phyloP scores from a whole-genome alignment of 768 basidiomycete genomes.

The Lactarius deliciosus region DNA sequence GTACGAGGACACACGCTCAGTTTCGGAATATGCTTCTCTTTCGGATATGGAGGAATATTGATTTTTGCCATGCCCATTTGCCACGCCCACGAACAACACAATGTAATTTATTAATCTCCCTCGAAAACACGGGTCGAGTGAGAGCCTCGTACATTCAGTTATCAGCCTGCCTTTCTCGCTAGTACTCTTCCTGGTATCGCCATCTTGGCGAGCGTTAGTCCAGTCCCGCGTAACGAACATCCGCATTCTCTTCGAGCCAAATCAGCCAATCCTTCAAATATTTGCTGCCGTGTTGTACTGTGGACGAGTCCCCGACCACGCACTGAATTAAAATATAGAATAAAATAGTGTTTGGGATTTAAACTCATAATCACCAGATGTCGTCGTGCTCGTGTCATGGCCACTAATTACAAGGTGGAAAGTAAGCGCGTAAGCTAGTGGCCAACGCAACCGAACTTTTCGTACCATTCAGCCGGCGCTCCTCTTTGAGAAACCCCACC shows the following conservation, averaged over 20 bases:
- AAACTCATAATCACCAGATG: constrained; percentile 64
- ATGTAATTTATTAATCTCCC: constrained; percentile 20
- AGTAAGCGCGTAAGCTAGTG: constrained; percentile 11
- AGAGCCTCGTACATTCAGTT: constrained; percentile 1
- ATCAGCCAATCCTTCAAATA: constrained; percentile 89
- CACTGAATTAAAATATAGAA: constrained; percentile 51
- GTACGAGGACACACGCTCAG: constrained; percentile 72
- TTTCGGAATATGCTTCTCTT: constrained; percentile 77
- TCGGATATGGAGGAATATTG: constrained; percentile 77
- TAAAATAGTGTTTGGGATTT: not conserved
- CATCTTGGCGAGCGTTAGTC: constrained; percentile 35
- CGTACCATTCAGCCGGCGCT: constrained; percentile 83
- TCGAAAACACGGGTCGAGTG: not conserved
- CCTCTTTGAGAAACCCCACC: constrained; percentile 93
- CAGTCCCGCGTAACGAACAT: constrained; percentile 80
- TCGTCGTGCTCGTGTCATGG: constrained; percentile 88
- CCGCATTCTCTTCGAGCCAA: constrained; percentile 89
- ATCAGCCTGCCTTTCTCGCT: constrained; percentile 10
- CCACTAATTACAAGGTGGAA: constrained; percentile 49
- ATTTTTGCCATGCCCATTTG: constrained; percentile 11
- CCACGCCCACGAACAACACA: not conserved
- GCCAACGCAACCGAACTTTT: not conserved
- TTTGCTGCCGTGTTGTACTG: constrained; percentile 77
- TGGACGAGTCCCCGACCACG: constrained; percentile 90
- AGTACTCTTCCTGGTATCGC: not conserved